Conservation (phyloP, 75 land plant species). For the Selaginella moellendorffii region DNA sequence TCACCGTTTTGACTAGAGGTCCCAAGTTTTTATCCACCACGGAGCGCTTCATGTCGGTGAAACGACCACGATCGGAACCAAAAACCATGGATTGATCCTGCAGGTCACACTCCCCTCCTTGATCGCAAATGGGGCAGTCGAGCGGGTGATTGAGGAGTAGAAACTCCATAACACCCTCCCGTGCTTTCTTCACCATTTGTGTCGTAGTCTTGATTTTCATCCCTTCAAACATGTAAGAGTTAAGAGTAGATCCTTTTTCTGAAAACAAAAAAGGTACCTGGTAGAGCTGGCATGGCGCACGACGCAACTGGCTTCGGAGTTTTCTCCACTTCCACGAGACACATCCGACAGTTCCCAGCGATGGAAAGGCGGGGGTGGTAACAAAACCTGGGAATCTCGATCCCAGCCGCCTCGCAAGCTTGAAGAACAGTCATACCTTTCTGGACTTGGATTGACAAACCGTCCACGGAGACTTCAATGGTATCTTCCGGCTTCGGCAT, state of each 20-base stretch:
- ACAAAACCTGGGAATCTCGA: conserved; percentile 86
- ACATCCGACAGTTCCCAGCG: conserved; percentile 97
- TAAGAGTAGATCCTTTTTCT: neutral
- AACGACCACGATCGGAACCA: conserved; percentile 91
- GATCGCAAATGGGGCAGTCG: conserved; percentile 98
- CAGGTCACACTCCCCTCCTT: conserved; percentile 97
- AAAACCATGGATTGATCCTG: conserved; percentile 99
- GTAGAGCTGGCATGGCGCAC: conserved; percentile 98
- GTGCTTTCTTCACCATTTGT: conserved; percentile 81
- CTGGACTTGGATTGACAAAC: conserved; percentile 65
- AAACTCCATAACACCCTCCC: conserved; percentile 99
- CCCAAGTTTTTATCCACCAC: conserved; percentile 95
- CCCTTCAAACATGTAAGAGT: conserved; percentile 33
- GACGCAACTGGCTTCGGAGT: conserved; percentile 98
- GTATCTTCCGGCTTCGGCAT: conserved; percentile 62
- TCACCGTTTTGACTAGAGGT: conserved; percentile 93
- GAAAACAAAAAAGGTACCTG: conserved; percentile 40
- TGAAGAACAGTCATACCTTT: conserved; percentile 89
- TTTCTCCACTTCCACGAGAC: conserved; percentile 96
- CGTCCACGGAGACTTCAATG: conserved; percentile 90
- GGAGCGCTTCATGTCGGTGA: conserved; percentile 81
- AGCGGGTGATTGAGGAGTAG: conserved; percentile 90
- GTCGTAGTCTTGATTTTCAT: conserved; percentile 98
- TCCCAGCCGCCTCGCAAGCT: conserved; percentile 93
- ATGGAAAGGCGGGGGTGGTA: conserved; percentile 90